Conservation (phyloP, 108 stramenopile genomes). For the Epithemia pelagica region DNA sequence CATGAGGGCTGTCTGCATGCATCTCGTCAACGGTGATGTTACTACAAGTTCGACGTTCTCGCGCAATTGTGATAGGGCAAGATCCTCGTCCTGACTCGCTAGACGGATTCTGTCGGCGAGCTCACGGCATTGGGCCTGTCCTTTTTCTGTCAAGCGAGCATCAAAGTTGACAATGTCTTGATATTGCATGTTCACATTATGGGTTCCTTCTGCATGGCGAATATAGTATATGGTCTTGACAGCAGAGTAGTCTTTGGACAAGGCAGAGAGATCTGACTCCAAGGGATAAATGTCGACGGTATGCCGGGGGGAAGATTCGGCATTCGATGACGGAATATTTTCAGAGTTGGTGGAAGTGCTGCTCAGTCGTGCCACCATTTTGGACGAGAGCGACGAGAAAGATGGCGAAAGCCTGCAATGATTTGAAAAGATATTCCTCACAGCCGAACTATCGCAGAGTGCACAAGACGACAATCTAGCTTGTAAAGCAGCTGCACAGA, state of each 20-base stretch:
- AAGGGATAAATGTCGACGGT: not conserved
- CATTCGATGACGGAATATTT: too few relatives aligned
- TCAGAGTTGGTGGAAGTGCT: too few relatives aligned
- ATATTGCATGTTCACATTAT: conserved; percentile 58
- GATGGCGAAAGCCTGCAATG: too few relatives aligned
- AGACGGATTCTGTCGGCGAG: conserved; percentile 17
- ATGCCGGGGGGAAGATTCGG: too few relatives aligned
- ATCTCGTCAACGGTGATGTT: conserved; percentile 56
- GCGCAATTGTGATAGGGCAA: not conserved
- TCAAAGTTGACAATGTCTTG: conserved; percentile 26
- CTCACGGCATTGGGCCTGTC: conserved; percentile 31
- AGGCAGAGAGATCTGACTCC: not conserved
- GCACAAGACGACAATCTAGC: too few relatives aligned
- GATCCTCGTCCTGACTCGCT: not conserved
- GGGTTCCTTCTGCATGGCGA: conserved; percentile 63
- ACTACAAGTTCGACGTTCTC: conserved; percentile 29
- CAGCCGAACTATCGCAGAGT: too few relatives aligned
- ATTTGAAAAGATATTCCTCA: too few relatives aligned
- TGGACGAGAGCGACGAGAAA: too few relatives aligned
- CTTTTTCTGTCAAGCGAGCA: conserved; percentile 39
- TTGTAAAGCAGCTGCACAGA: too few relatives aligned
- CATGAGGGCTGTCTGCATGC: conserved; percentile 48
- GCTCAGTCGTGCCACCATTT: too few relatives aligned
- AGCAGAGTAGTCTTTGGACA: not conserved
- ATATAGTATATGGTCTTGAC: conserved; percentile 36